Percentiles rank a stretch among this genome's conserved stretches.
Conservation (phyloP, 768 basidiomycete species). For the Tephrocybe sp. region DNA sequence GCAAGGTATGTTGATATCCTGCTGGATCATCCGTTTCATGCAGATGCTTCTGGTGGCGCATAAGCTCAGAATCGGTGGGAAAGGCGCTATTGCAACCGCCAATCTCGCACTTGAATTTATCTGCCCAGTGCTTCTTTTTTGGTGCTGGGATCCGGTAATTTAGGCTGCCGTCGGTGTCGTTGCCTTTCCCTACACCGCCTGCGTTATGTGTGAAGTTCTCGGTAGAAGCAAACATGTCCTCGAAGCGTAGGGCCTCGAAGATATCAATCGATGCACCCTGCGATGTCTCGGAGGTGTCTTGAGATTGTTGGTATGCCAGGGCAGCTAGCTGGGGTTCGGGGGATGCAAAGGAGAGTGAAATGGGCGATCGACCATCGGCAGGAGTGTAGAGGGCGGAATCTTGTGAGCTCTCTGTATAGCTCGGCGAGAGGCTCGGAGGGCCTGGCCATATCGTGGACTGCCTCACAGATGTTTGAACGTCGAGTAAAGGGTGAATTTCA, state of each 20-base stretch:
- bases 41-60: too few species aligned
- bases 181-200: too few species aligned
- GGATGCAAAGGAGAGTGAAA: neutral
- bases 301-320: neutral
- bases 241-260: neutral
- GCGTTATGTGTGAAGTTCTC: too few species aligned
- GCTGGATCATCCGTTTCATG: too few species aligned
- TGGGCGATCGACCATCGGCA: neutral
- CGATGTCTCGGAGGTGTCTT: neutral
- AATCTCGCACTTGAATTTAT: too few species aligned
- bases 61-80: too few species aligned
- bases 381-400: constrained; percentile 4
- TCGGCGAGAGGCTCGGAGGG: constrained; percentile 3
- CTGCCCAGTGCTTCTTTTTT: too few species aligned
- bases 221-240: neutral
- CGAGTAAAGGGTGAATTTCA: too few species aligned
- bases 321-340: neutral
- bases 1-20: too few species aligned
- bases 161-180: too few species aligned
- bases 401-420: constrained; percentile 5
- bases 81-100: too few species aligned
- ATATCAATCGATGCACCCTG: neutral
- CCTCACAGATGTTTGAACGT: neutral
- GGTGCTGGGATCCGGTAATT: too few species aligned
- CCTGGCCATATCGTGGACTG: neutral